Conservation (phyloP, 306 rosid genomes). For the Leucaena leucocephala region DNA sequence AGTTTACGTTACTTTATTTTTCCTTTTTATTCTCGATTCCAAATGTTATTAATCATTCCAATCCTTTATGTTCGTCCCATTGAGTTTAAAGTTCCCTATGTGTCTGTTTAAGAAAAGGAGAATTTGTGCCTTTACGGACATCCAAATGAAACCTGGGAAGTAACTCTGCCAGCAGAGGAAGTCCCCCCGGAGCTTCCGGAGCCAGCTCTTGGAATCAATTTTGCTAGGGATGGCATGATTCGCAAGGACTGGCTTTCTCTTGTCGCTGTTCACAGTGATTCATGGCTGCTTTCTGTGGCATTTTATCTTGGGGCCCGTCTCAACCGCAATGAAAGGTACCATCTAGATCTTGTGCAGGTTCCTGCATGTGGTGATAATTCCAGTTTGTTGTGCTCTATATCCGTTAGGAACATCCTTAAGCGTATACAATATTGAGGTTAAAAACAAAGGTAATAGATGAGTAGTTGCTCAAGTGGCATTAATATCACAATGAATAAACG, state of each 20-base stretch:
- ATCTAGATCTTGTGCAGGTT: conserved; percentile 20
- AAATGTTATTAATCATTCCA: neutral
- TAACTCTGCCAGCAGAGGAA: conserved; percentile 89
- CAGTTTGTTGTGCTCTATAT: conserved; percentile 12
- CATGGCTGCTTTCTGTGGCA: conserved; percentile 95
- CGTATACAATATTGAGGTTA: conserved; percentile 9
- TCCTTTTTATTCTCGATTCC: neutral
- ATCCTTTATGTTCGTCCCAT: neutral
- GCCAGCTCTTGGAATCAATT: conserved; percentile 97
- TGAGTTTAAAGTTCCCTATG: conserved; percentile 17
- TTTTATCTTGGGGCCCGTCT: conserved; percentile 93
- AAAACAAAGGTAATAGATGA: neutral
- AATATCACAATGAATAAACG: neutral
- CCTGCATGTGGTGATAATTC: conserved; percentile 13
- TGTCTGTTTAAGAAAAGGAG: conserved; percentile 72
- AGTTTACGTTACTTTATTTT: neutral
- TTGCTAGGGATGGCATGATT: conserved; percentile 97
- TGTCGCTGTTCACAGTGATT: conserved; percentile 95
- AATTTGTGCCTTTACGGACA: conserved; percentile 93
- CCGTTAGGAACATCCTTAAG: conserved; percentile 1
- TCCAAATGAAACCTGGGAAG: conserved; percentile 91
- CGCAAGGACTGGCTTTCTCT: conserved; percentile 93
- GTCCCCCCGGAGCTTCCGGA: conserved; percentile 98
- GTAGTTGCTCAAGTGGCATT: conserved; percentile 21
- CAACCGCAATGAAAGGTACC: conserved; percentile 88